Evolutionary conservation across 1,284 basidiomycete genomes (phyloP).

Genomic region (Pseudozyma sp.): DNA sequence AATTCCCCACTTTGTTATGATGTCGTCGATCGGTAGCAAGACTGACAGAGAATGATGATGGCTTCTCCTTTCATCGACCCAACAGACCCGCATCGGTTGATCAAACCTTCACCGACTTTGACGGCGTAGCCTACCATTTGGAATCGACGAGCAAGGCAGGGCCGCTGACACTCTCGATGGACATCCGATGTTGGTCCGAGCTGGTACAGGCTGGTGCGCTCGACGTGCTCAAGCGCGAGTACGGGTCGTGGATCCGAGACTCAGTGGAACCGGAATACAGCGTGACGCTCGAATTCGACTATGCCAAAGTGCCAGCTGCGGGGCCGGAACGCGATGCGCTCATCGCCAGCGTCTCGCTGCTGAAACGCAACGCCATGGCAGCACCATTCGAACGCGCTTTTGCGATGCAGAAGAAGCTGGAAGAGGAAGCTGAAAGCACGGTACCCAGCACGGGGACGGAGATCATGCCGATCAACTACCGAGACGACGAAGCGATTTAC

Average conservation of each 20-base stretch:
- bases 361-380: constrained; percentile 94
- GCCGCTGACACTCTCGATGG: constrained; percentile 88
- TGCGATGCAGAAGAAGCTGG: constrained; percentile 84
- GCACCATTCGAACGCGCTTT: constrained; percentile 95
- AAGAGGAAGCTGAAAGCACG: constrained; percentile 73
- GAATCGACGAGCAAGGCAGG: constrained; percentile 78
- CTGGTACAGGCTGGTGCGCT: constrained; percentile 87
- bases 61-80: constrained; percentile 6
- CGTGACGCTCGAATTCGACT: constrained; percentile 86
- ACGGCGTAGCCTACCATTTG: constrained; percentile 93
- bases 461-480: constrained; percentile 90
- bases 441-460: constrained; percentile 73
- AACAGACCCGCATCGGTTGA: constrained; percentile 86
- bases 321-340: constrained; percentile 74
- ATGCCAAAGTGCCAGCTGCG: constrained; percentile 82
- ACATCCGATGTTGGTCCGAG: constrained; percentile 93
- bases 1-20: no score
- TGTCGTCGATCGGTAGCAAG: neutral
- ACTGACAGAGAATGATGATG: neutral
- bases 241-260: constrained; percentile 77
- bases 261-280: constrained; percentile 85
- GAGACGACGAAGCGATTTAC: constrained; percentile 94
- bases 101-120: constrained; percentile 96
- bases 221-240: constrained; percentile 84
- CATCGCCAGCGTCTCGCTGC: constrained; percentile 82